These are phyloP conservation scores for Moelleriella libera DNA, from an alignment of 2,329 filamentous ascomycete species.

Conservation along the genomic window DNA sequence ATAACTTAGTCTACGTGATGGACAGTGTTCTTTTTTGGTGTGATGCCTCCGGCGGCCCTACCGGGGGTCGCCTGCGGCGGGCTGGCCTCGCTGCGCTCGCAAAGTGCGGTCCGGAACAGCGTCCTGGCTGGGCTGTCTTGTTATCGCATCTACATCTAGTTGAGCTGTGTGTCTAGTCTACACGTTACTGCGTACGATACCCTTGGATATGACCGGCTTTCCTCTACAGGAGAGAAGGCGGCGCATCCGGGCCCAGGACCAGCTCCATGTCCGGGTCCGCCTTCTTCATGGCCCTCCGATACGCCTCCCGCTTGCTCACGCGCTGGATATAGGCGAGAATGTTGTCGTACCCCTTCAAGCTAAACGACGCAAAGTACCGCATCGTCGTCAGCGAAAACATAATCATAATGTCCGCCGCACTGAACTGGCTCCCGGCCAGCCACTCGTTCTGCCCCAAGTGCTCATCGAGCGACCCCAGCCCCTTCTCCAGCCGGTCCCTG, in stretches of 20 bases:
- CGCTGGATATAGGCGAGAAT: conserved; percentile 31
- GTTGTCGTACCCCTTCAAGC: conserved; percentile 24
- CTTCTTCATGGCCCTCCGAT: conserved; percentile 31
- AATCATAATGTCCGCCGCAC: conserved; percentile 51
- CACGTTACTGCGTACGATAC: background rate
- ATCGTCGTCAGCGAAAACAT: conserved; percentile 48
- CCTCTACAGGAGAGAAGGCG: background rate
- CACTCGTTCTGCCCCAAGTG: conserved; percentile 32
- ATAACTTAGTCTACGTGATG: no score
- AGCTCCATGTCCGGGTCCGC: conserved; percentile 30
- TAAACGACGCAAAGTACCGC: conserved; percentile 33
- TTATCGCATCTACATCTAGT: no score
- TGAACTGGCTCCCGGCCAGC: conserved; percentile 48
- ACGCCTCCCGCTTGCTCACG: conserved; percentile 28
- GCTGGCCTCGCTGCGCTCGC: no score
- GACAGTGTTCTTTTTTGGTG: no score
- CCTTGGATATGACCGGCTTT: no score
- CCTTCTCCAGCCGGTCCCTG: conserved; percentile 17
- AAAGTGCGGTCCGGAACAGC: no score
- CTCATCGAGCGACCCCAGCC: conserved; percentile 35
- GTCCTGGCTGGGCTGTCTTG: no score
- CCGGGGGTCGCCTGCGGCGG: no score
- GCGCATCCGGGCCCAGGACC: conserved; percentile 12
- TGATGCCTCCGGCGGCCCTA: no score
- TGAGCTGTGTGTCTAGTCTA: background rate